Conservation (phyloP, 176 grass and related monocot species). For the Bothriochloa decipiens region DNA sequence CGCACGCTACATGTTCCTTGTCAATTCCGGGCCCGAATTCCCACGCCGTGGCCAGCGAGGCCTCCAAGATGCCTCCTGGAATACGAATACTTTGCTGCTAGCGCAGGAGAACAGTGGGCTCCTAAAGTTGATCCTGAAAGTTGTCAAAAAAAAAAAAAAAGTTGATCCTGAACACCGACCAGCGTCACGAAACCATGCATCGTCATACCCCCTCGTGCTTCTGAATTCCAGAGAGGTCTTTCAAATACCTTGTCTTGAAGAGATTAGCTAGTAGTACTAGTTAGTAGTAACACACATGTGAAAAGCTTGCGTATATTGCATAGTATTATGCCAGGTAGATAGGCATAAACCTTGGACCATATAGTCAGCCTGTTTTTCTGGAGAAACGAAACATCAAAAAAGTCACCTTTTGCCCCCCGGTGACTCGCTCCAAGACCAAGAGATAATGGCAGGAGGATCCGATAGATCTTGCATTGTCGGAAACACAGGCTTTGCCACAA, state of each 20-base stretch:
- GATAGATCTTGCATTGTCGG: neutral
- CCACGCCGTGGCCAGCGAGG: too few species aligned
- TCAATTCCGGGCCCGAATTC: neutral
- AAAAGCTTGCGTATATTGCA: neutral
- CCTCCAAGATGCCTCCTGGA: too few species aligned
- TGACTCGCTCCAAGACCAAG: too few species aligned
- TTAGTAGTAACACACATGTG: neutral
- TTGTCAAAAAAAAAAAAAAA: too few species aligned
- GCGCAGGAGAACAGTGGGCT: neutral
- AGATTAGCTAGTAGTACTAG: neutral
- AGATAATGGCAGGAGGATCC: too few species aligned
- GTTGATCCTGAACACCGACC: neutral
- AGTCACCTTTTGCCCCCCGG: neutral
- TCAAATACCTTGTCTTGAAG: constrained; percentile 15
- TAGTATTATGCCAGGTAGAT: too few species aligned
- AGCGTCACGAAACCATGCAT: neutral
- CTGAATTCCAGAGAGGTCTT: constrained; percentile 36
- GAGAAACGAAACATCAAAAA: neutral
- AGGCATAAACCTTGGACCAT: neutral
- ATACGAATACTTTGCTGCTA: neutral
- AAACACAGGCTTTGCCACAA: neutral
- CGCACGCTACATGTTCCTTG: neutral
- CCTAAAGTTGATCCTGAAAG: neutral
- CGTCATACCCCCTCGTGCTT: neutral
- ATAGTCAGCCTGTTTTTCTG: neutral